Percentiles rank a stretch among this genome's conserved stretches.
Evolutionary conservation across 2,329 filamentous ascomycete genomes (phyloP).

Genomic region (Hymenoscyphus infarciens): DNA sequence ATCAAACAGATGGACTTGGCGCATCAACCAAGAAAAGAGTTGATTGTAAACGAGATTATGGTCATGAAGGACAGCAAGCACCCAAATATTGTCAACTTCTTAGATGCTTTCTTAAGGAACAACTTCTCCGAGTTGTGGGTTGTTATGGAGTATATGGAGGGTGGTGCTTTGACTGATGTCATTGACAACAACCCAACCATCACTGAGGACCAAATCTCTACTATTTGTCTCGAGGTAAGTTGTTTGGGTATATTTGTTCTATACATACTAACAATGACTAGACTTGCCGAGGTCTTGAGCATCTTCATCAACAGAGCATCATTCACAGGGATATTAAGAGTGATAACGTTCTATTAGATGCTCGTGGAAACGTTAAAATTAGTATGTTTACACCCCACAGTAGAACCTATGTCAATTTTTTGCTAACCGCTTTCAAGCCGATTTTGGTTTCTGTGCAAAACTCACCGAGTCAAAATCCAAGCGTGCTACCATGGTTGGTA

Average conservation of each 20-base stretch:
- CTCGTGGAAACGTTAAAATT: constrained; percentile 94
- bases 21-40: constrained; percentile 92
- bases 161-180: constrained; percentile 93
- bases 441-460: constrained; percentile 99
- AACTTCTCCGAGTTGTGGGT: constrained; percentile 97
- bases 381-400: constrained; percentile 56
- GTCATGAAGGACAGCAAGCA: constrained; percentile 99
- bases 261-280: constrained; percentile 39
- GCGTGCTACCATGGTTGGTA: constrained; percentile 98
- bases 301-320: constrained; percentile 92
- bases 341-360: constrained; percentile 94
- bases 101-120: constrained; percentile 94
- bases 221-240: constrained; percentile 90
- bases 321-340: constrained; percentile 99
- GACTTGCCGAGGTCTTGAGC: constrained; percentile 93
- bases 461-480: constrained; percentile 95
- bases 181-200: constrained; percentile 97
- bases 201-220: constrained; percentile 94
- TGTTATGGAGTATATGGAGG: constrained; percentile 99
- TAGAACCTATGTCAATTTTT: neutral
- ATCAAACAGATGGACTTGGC: constrained; percentile 99
- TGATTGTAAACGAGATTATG: constrained; percentile 99
- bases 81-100: constrained; percentile 97
- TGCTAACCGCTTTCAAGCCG: constrained; percentile 58
- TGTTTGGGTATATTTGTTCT: neutral